Percentiles rank a stretch among this genome's conserved stretches.
Evolutionary conservation across 2,329 filamentous ascomycete genomes (phyloP).

Genomic region (Mycosphaerella sp.): DNA sequence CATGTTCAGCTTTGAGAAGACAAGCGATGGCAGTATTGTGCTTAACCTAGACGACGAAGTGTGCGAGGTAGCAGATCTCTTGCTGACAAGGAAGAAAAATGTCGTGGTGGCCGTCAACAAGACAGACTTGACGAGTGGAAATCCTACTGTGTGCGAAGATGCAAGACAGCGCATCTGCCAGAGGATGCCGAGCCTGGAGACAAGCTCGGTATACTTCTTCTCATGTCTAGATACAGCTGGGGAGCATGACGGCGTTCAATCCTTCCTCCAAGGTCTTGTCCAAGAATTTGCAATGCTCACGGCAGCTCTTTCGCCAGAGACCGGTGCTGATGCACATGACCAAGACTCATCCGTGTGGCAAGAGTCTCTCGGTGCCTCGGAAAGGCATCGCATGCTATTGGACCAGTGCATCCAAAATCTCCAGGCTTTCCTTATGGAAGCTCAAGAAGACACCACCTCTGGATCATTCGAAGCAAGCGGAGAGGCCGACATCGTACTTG

Average conservation of each 20-base stretch:
- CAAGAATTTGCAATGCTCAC: slow-evolving; percentile 65
- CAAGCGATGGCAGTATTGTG: slow-evolving; percentile 5
- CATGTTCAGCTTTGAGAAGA: slow-evolving; percentile 64
- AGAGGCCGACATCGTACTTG: slow-evolving; percentile 77
- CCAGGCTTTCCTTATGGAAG: slow-evolving; percentile 62
- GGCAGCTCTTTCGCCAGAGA: slow-evolving; percentile 35
- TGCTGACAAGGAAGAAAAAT: slow-evolving; percentile 45
- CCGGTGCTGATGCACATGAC: slow-evolving; percentile 33
- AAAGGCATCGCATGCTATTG: slow-evolving; percentile 78
- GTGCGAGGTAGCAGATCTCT: slow-evolving; percentile 46
- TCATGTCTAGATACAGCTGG: slow-evolving; percentile 49
- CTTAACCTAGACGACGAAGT: slow-evolving; percentile 49
- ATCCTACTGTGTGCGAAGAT: slow-evolving; percentile 2
- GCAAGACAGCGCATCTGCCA: slow-evolving; percentile 31
- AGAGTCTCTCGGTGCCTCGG: slow-evolving; percentile 82
- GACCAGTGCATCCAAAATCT: slow-evolving; percentile 65
- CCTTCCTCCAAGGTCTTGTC: slow-evolving; percentile 62
- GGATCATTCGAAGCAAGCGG: slow-evolving; percentile 18
- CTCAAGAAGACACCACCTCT: slow-evolving; percentile 24
- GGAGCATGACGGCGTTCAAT: slow-evolving; percentile 59
- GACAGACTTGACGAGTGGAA: slow-evolving; percentile 40
- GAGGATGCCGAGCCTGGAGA: slow-evolving; percentile 39
- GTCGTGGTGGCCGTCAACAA: slow-evolving; percentile 59
- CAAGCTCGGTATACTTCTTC: slow-evolving; percentile 44
- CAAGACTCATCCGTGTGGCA: slow-evolving; percentile 63